Conservation (phyloP, 257 asterid species). For the Osmanthus fragrans region DNA sequence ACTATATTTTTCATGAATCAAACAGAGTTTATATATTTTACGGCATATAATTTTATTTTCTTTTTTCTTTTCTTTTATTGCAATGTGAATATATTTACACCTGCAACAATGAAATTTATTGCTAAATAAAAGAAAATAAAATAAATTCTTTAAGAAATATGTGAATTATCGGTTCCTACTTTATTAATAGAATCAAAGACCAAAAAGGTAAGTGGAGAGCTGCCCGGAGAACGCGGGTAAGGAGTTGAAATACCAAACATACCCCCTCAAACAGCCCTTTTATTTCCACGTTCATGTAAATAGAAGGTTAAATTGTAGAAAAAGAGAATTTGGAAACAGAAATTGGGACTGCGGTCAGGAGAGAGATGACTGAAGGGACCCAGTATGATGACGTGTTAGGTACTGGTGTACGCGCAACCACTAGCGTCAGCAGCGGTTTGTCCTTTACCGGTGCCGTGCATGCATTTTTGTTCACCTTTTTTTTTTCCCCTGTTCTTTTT, state of each 20-base stretch:
- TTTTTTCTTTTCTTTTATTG: too few relatives aligned
- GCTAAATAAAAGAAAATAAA: neutral
- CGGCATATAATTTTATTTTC: too few relatives aligned
- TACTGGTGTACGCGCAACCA: neutral
- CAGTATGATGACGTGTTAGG: constrained; percentile 33
- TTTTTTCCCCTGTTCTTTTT: neutral
- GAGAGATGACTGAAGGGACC: constrained; percentile 27
- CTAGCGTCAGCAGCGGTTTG: neutral
- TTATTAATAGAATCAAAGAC: constrained; percentile 47
- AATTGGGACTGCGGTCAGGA: constrained; percentile 19
- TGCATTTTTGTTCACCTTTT: neutral
- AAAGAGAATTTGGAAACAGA: too few relatives aligned
- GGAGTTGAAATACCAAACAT: constrained; percentile 19
- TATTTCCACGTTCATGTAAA: neutral
- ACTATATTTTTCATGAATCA: too few relatives aligned
- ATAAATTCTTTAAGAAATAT: constrained; percentile 26
- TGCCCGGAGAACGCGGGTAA: constrained; percentile 67
- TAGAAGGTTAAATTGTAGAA: neutral
- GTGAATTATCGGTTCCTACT: constrained; percentile 43
- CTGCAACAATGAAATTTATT: neutral
- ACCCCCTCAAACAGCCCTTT: constrained; percentile 24
- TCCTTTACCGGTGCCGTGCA: neutral
- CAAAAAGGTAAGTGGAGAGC: constrained; percentile 46
- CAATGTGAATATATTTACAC: too few relatives aligned
- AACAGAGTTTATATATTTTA: too few relatives aligned